Conservation (phyloP, 2,329 filamentous ascomycete species). For the Colletotrichum sp. region DNA sequence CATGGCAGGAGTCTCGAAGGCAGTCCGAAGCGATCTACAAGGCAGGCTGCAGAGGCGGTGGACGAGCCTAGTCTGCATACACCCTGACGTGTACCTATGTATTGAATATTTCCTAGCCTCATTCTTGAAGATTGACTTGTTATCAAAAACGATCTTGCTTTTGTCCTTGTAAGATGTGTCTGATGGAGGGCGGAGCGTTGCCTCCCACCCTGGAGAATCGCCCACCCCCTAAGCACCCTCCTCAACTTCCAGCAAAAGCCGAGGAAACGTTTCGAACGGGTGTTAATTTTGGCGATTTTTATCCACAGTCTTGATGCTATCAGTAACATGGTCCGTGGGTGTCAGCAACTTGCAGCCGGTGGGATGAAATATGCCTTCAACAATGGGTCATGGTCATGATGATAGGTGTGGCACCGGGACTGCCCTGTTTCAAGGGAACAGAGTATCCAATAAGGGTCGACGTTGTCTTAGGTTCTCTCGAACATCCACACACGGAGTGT, state of each 20-base stretch:
- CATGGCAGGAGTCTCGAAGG: neutral
- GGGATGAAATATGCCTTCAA: neutral
- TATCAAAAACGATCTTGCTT: neutral
- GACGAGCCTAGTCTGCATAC: neutral
- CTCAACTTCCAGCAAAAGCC: neutral
- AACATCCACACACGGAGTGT: neutral
- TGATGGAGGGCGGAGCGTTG: neutral
- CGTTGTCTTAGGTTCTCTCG: neutral
- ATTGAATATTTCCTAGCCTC: fast-evolving
- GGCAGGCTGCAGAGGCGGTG: neutral
- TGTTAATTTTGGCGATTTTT: neutral
- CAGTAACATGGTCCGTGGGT: neutral
- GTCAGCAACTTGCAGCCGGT: neutral
- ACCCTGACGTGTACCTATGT: neutral
- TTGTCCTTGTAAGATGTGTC: fast-evolving
- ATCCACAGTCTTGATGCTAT: neutral
- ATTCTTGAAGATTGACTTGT: neutral
- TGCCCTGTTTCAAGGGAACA: neutral
- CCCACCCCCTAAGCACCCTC: neutral
- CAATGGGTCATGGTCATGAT: neutral
- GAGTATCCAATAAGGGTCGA: neutral
- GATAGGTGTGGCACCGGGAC: neutral
- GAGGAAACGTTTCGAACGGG: neutral
- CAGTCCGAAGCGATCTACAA: neutral
- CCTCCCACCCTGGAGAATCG: neutral